Conservation (phyloP, 2,329 filamentous ascomycete species). For the Microdochium paspali region DNA sequence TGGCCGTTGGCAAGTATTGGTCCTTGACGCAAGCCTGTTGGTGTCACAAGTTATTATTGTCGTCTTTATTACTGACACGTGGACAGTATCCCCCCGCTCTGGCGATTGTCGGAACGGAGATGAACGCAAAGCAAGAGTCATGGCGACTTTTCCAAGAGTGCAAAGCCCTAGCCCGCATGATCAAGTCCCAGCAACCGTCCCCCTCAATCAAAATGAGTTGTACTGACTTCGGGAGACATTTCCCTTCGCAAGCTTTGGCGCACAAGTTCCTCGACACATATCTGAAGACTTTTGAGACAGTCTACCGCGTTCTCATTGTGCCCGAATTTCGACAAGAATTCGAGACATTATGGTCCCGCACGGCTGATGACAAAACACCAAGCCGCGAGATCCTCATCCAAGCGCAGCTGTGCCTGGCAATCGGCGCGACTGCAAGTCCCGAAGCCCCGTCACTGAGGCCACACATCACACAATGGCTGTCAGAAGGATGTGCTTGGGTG, state of each 20-base stretch:
- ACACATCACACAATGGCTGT: constrained; percentile 10
- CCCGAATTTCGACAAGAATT: constrained; percentile 29
- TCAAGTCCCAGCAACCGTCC: not conserved
- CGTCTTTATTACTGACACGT: not conserved
- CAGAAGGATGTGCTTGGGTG: constrained; percentile 11
- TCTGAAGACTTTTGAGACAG: constrained; percentile 30
- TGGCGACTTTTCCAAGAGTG: not conserved
- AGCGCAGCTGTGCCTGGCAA: constrained; percentile 11
- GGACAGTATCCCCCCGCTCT: not conserved
- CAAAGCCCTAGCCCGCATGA: not conserved
- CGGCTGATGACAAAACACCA: constrained; percentile 7
- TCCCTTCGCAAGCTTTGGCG: constrained; percentile 7
- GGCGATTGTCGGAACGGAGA: not conserved
- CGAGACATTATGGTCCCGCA: constrained; percentile 5
- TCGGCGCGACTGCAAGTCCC: constrained; percentile 11
- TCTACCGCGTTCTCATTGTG: constrained; percentile 29
- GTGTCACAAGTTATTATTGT: not conserved
- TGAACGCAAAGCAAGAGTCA: not conserved
- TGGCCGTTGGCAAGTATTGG: not conserved
- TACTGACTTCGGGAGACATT: not conserved
- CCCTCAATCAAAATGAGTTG: not conserved
- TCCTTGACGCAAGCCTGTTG: not conserved
- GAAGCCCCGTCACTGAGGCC: constrained; percentile 8
- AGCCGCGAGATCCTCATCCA: constrained; percentile 6
- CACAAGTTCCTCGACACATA: constrained; percentile 25